These are phyloP conservation scores for Zostera marina DNA, from an alignment of 116 monocot species.

Conservation along the genomic window DNA sequence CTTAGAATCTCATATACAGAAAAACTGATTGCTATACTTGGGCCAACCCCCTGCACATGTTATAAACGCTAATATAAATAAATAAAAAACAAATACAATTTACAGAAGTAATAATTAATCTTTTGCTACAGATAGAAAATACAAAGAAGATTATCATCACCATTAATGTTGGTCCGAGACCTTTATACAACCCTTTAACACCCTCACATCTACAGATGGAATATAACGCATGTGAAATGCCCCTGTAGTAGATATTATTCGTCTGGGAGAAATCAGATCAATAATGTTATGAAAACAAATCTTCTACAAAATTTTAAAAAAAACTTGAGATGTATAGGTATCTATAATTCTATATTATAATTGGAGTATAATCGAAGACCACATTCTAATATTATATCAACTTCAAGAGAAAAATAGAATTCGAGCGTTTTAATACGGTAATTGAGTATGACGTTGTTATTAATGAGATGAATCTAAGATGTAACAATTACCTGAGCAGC, in stretches of 20 bases:
- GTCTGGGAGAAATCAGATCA: constrained; percentile 34
- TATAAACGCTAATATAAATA: neutral
- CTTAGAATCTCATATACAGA: constrained; percentile 63
- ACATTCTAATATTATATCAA: too few species aligned
- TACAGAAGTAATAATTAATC: too few species aligned
- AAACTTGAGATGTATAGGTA: too few species aligned
- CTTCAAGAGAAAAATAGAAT: too few species aligned
- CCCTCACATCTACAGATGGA: constrained; percentile 73
- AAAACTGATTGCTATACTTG: constrained; percentile 75
- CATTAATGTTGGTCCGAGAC: constrained; percentile 71
- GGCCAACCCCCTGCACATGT: constrained; percentile 56
- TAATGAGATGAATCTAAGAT: neutral
- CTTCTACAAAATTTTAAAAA: too few species aligned
- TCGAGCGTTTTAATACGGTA: too few species aligned
- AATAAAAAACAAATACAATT: neutral
- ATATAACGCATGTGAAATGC: constrained; percentile 57
- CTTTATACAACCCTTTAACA: constrained; percentile 58
- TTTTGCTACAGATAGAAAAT: too few species aligned
- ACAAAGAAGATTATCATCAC: constrained; percentile 12
- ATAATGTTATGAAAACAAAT: neutral
- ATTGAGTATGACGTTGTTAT: too few species aligned
- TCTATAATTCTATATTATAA: too few species aligned
- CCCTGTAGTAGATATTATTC: constrained; percentile 53
- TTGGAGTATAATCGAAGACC: too few species aligned
- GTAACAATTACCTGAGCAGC: constrained; percentile 62